These are phyloP conservation scores for Nitzschia palea DNA, from an alignment of 108 stramenopile species.

Conservation along the genomic window DNA sequence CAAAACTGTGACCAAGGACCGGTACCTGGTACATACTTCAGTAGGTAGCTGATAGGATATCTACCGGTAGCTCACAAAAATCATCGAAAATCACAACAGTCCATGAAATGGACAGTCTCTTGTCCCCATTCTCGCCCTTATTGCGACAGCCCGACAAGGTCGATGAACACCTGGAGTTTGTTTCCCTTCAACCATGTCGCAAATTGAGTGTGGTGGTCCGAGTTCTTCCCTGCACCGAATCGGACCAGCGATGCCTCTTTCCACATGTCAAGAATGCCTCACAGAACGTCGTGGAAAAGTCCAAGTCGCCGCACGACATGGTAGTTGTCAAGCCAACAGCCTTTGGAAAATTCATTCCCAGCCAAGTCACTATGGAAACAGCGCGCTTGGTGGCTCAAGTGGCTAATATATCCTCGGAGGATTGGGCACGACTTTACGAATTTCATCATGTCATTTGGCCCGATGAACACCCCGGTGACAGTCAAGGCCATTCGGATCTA, in stretches of 20 bases:
- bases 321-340: constrained; percentile 79
- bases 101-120: no score
- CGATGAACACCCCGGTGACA: not conserved
- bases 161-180: constrained; percentile 24
- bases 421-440: constrained; percentile 51
- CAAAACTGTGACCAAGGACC: no score
- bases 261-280: constrained; percentile 26
- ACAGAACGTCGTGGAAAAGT: not conserved
- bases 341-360: constrained; percentile 61
- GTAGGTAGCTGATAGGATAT: no score
- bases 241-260: constrained; percentile 37
- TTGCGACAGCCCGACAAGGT: constrained; percentile 6
- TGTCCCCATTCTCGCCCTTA: constrained; percentile 38
- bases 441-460: constrained; percentile 66
- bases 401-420: constrained; percentile 42
- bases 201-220: constrained; percentile 36
- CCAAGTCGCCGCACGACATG: constrained; percentile 39
- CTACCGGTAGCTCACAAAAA: no score
- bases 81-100: no score
- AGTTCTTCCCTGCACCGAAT: constrained; percentile 8
- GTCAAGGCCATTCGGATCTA: not conserved
- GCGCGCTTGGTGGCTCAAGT: constrained; percentile 70
- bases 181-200: constrained; percentile 41
- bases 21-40: no score
- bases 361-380: constrained; percentile 70